Evolutionary conservation across 1,284 basidiomycete species (phyloP).

Genomic region (Puccinia hordei): DNA sequence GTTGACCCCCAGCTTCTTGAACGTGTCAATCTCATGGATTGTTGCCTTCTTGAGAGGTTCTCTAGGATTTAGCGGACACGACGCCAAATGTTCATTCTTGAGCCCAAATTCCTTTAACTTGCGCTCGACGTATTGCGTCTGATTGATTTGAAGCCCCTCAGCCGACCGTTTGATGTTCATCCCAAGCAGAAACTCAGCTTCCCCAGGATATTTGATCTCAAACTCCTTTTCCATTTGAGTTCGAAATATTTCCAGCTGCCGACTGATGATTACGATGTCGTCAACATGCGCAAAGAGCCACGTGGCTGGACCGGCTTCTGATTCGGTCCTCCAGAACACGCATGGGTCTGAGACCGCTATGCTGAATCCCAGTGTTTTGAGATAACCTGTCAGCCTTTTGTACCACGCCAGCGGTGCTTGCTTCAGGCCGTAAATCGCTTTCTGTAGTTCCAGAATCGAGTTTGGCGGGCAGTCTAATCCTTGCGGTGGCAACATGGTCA

Average conservation of each 20-base stretch:
- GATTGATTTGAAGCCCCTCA: no score
- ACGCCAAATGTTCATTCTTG: not conserved
- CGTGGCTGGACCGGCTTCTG: not conserved
- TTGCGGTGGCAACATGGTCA: not conserved
- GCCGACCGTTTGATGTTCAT: not conserved
- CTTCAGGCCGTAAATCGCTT: constrained; percentile 2
- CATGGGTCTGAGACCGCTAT: not conserved
- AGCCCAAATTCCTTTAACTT: not conserved
- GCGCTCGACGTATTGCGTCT: not conserved
- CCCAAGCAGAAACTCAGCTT: not conserved
- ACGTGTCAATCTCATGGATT: not conserved
- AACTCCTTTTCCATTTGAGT: not conserved
- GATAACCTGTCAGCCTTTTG: not conserved
- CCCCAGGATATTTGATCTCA: not conserved
- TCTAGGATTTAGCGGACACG: constrained; percentile 57
- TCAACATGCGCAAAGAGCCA: constrained; percentile 7
- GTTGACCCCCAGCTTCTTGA: not conserved
- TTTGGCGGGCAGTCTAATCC: not conserved
- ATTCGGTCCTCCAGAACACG: not conserved
- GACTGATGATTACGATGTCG: not conserved
- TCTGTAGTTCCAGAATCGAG: not conserved
- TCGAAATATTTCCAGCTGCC: not conserved
- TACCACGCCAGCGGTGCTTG: not conserved
- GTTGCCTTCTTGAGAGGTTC: constrained; percentile 67
- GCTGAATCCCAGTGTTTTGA: not conserved